Percentiles rank a stretch among this genome's conserved stretches.
Conservation (phyloP, 1,284 basidiomycete species). For the Apiotrichum domesticum region DNA sequence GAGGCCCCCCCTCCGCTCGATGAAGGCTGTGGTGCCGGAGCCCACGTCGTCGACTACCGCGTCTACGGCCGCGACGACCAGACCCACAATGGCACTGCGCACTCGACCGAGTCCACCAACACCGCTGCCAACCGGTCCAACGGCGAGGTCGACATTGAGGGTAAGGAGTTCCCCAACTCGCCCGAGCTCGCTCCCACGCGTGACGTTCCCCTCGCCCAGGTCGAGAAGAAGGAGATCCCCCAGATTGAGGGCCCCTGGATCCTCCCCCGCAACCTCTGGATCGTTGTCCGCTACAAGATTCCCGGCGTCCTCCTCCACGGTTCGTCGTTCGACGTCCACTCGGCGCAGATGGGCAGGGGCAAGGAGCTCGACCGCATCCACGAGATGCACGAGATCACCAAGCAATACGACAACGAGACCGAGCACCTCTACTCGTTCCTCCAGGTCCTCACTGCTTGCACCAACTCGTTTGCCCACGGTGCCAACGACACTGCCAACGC, state of each 20-base stretch:
- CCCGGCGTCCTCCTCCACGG: slow-evolving; percentile 32
- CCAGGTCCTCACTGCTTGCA: slow-evolving; percentile 52
- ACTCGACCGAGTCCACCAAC: not conserved
- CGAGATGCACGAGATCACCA: slow-evolving; percentile 45
- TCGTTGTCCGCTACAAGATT: slow-evolving; percentile 44
- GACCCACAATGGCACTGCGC: not conserved
- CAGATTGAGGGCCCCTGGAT: slow-evolving; percentile 36
- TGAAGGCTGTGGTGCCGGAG: not conserved
- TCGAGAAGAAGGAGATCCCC: slow-evolving; percentile 25
- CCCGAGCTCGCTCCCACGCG: slow-evolving; percentile 4
- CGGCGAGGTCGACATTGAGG: slow-evolving; percentile 10
- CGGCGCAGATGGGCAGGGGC: slow-evolving; percentile 34
- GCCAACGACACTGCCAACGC: slow-evolving; percentile 47
- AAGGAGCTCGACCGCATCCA: slow-evolving; percentile 37
- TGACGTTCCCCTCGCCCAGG: slow-evolving; percentile 22
- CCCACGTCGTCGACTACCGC: slow-evolving; percentile 48
- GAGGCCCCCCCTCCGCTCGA: slow-evolving; percentile 1
- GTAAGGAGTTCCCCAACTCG: not conserved
- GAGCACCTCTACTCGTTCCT: slow-evolving; percentile 52
- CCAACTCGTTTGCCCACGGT: slow-evolving; percentile 51
- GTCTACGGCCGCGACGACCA: slow-evolving; percentile 25
- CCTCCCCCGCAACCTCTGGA: slow-evolving; percentile 47
- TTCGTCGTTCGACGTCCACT: slow-evolving; percentile 44
- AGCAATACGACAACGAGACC: slow-evolving; percentile 50
- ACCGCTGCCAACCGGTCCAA: not conserved